Base-by-base conservation (phyloP, 176 grass and related monocot species). In the Leersia perrieri region DNA sequence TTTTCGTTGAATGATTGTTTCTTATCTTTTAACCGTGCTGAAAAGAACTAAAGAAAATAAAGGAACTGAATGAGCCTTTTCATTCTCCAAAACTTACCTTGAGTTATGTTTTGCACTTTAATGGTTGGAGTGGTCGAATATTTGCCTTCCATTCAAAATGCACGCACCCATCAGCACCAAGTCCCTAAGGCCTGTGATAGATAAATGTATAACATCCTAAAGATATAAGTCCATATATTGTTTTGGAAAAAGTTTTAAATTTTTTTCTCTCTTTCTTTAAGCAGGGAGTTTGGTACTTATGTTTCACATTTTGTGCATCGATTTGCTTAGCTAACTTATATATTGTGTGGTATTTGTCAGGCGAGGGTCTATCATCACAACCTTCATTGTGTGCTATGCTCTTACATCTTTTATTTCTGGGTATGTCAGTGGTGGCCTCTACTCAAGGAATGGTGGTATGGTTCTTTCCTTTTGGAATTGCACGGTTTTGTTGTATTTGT, bases 301-400 rank as follows among this genome's bases (percentile, higher is more conserved):
- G 13, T 66, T 25, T 58, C 53, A 57, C 53, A 58, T n/a, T 58
- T 84, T 79, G 41, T 73, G 11, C 57, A 32, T 73, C 55, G 15
- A 35, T 10, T 71, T 85, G 31, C 7, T 68, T 74, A 31, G 32
- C 63, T 89, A 85, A 89, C 72, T 66, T 76, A n/a, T 14, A 71
- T 70, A n/a, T 9, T 62, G 35, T 25, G 30, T 14, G 29, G 74
- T 63, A n/a, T 53, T 82, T 80, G 31, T 74, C 70, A 98, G 92
- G 88, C 84, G 95, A 86, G 95, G 95, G 36, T 82, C 92, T 63
- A 95, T 98, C 75, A 90, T 92, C 49, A 98, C 95, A 70, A 98
- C 95, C 29, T 98, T 98, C 85, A 98, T 98, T 72, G 92, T 98
- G 81, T 98, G 95, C 84, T 98, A 98, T 86, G 95, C 92, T 33